Percentiles rank a stretch among this genome's conserved stretches.
phyloP scores from a whole-genome alignment of 2,329 filamentous ascomycete genomes.

The Fusarium coffeatum region DNA sequence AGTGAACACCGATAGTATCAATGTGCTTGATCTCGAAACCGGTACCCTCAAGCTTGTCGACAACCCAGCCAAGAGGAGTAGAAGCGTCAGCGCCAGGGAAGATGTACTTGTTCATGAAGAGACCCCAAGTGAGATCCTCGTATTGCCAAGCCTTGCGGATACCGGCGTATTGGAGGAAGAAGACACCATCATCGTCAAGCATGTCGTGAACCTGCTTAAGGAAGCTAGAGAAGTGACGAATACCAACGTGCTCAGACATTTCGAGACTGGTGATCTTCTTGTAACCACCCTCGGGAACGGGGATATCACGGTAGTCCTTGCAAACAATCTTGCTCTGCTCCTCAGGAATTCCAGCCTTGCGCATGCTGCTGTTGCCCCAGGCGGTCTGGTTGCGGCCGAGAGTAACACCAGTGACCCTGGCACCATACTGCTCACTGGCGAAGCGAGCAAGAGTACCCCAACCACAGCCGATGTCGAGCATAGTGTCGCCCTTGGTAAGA shows the following conservation, averaged over 20 bases:
- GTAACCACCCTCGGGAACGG: slow-evolving; percentile 75
- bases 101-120: slow-evolving; percentile 99
- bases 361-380: slow-evolving; percentile 93
- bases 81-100: slow-evolving; percentile 98
- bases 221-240: slow-evolving; percentile 86
- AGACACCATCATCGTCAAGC: slow-evolving; percentile 94
- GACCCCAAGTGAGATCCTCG: slow-evolving; percentile 96
- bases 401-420: slow-evolving; percentile 87
- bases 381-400: slow-evolving; percentile 96
- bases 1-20: slow-evolving; percentile 96
- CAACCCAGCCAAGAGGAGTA: slow-evolving; percentile 88
- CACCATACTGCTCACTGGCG: slow-evolving; percentile 91
- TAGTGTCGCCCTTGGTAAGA: slow-evolving; percentile 80
- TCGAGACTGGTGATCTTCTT: slow-evolving; percentile 97
- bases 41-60: slow-evolving; percentile 83
- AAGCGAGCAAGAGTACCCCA: slow-evolving; percentile 97
- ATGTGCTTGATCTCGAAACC: slow-evolving; percentile 83
- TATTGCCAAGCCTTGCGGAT: slow-evolving; percentile 97
- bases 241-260: slow-evolving; percentile 98
- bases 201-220: slow-evolving; percentile 90
- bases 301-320: slow-evolving; percentile 97
- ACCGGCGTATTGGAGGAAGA: slow-evolving; percentile 96
- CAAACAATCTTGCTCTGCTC: slow-evolving; percentile 92
- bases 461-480: slow-evolving; percentile 96
- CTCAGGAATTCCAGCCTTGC: slow-evolving; percentile 83